Evolutionary conservation across 495 filamentous ascomycete species (phyloP).

Genomic region (Usnea hakonensis): DNA sequence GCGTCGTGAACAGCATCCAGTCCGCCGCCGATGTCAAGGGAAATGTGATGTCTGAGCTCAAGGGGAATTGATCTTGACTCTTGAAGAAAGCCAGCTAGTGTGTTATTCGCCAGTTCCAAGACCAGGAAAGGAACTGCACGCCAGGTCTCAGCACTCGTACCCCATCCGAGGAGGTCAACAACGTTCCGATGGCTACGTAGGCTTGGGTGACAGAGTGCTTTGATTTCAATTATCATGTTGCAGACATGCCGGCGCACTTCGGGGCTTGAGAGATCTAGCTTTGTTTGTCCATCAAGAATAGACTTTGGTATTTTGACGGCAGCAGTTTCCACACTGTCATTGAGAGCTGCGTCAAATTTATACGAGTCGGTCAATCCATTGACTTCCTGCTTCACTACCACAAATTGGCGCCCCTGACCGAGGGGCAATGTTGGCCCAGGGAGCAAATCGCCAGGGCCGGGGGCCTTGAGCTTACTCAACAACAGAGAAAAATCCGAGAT

Average conservation of each 20-base stretch:
- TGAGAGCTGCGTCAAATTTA: too few species aligned
- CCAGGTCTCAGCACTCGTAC: neutral
- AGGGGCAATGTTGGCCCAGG: too few species aligned
- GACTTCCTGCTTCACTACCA: too few species aligned
- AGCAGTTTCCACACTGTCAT: neutral
- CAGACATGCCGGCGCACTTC: neutral
- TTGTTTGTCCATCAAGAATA: neutral
- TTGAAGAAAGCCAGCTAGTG: constrained; percentile 2
- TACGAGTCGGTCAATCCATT: too few species aligned
- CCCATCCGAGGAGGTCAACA: constrained; percentile 18
- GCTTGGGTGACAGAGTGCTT: constrained; percentile 6
- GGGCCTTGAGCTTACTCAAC: too few species aligned
- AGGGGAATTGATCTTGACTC: neutral
- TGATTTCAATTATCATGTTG: constrained; percentile 5
- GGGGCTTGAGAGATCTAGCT: neutral
- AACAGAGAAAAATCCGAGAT: too few species aligned
- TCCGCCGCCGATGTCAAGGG: constrained; percentile 15
- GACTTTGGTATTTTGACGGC: neutral
- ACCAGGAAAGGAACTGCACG: constrained; percentile 2
- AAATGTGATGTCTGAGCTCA: constrained; percentile 12
- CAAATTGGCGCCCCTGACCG: too few species aligned
- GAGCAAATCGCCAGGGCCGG: too few species aligned
- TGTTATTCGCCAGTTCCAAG: constrained; percentile 11
- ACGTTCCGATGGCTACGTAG: constrained; percentile 20
- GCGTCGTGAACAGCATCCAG: constrained; percentile 11